Evolutionary conservation across 2,329 filamentous ascomycete genomes (phyloP).

Genomic region (Eutypella sp.): DNA sequence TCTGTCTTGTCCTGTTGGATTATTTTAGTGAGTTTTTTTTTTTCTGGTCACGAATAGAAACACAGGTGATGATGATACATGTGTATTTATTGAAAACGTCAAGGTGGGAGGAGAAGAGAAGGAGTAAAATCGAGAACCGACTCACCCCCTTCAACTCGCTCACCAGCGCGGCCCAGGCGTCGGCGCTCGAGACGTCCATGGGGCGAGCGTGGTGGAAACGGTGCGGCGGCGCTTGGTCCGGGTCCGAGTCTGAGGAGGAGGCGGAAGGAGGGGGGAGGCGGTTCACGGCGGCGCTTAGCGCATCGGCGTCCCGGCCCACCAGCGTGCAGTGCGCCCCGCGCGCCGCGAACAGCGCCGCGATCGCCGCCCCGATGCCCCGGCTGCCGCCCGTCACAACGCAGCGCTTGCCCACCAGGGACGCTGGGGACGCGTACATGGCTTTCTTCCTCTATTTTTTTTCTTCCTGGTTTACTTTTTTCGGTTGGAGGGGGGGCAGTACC

Average conservation of each 20-base stretch:
- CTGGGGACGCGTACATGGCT: not conserved
- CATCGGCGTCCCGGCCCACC: conserved; percentile 50
- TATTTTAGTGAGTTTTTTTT: no score
- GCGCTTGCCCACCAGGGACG: conserved; percentile 40
- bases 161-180: conserved; percentile 14
- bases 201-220: conserved; percentile 7
- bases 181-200: conserved; percentile 16
- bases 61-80: no score
- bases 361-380: conserved; percentile 64
- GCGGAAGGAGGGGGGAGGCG: no score
- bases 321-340: conserved; percentile 58
- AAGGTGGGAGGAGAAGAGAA: not conserved
- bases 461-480: not conserved
- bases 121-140: not conserved
- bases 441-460: not conserved
- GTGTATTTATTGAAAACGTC: no score
- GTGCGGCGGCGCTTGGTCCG: no score
- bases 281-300: conserved; percentile 36
- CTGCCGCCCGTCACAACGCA: conserved; percentile 66
- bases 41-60: no score
- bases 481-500: no score
- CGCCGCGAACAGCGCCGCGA: conserved; percentile 60
- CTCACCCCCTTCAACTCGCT: conserved; percentile 7
- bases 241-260: no score
- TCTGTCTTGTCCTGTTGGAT: conserved; percentile 28